Percentiles rank a stretch among this genome's conserved stretches.
Conservation (phyloP, 179 eudicot species). For the Beta macrorhiza region DNA sequence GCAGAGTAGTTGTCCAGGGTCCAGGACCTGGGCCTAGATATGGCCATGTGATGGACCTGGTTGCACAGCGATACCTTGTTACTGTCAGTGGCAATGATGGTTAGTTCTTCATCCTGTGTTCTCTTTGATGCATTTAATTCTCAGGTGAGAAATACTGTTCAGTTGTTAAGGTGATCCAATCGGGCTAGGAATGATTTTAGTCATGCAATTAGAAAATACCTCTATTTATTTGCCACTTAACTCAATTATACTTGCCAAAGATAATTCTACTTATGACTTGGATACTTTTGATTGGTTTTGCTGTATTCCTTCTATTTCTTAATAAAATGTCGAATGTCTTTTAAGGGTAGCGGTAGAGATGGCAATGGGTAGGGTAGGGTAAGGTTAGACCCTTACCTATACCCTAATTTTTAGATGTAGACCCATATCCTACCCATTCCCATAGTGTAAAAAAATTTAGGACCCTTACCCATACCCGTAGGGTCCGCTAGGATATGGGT, state of each 20-base stretch:
- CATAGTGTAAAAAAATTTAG: no score
- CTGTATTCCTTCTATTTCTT: not conserved
- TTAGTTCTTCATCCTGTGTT: constrained; percentile 35
- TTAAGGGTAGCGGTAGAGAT: not conserved
- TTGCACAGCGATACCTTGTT: constrained; percentile 89
- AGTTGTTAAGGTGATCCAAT: not conserved
- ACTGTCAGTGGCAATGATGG: constrained; percentile 95
- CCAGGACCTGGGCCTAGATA: constrained; percentile 93
- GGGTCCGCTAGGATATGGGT: no score
- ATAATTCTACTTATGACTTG: not conserved
- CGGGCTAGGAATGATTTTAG: not conserved
- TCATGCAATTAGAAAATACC: not conserved
- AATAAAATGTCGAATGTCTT: not conserved
- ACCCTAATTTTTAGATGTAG: no score
- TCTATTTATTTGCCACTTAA: not conserved
- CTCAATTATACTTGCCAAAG: not conserved
- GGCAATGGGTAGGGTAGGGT: no score
- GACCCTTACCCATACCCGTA: no score
- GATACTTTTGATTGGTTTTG: not conserved
- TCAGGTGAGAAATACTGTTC: not conserved
- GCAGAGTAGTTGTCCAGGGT: constrained; percentile 94
- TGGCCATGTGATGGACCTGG: constrained; percentile 96
- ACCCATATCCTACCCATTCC: no score
- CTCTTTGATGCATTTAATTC: constrained; percentile 4
- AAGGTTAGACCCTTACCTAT: no score